A percentile compares a stretch with the other conserved stretches of the same genome.
phyloP scores from a whole-genome alignment of 495 filamentous ascomycete genomes.

The Aspergillus affinis region DNA sequence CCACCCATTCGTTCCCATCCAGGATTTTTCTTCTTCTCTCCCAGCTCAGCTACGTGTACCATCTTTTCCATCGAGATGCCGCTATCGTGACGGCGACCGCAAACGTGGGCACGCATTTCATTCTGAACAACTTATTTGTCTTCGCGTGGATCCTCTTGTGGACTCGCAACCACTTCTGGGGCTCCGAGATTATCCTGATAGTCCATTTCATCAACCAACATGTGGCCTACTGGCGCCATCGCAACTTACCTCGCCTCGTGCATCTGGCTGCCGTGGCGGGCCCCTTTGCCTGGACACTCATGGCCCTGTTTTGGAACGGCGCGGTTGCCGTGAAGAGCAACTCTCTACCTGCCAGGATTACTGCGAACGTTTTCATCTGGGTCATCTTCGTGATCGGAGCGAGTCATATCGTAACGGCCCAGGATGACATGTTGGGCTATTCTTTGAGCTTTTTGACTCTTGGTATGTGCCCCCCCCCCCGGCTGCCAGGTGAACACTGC shows the following conservation, averaged over 20 bases:
- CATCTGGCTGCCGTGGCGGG: slow-evolving; percentile 72
- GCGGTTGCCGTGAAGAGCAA: slow-evolving; percentile 67
- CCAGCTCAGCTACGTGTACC: slow-evolving; percentile 72
- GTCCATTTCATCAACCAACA: slow-evolving; percentile 79
- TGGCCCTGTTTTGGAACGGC: slow-evolving; percentile 84
- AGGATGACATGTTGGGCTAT: slow-evolving; percentile 84
- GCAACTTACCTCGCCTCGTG: slow-evolving; percentile 62
- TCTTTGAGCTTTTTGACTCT: slow-evolving; percentile 69
- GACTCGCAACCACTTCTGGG: slow-evolving; percentile 69
- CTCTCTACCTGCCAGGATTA: slow-evolving; percentile 63
- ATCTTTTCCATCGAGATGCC: slow-evolving; percentile 67
- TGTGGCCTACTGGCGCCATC: slow-evolving; percentile 76
- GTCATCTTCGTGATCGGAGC: slow-evolving; percentile 69
- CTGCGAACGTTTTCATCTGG: slow-evolving; percentile 88
- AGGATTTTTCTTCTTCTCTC: slow-evolving; percentile 74
- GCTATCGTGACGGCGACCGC: slow-evolving; percentile 65
- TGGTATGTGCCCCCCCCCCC: slow-evolving; percentile 41
- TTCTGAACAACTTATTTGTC: slow-evolving; percentile 77
- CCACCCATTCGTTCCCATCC: neutral
- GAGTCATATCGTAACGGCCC: slow-evolving; percentile 66
- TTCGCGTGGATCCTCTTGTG: slow-evolving; percentile 81
- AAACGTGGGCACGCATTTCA: slow-evolving; percentile 79
- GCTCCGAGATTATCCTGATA: slow-evolving; percentile 69
- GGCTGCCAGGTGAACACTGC: neutral
- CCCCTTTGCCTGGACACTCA: slow-evolving; percentile 80